A percentile compares a stretch with the other conserved stretches of the same genome.
phyloP scores from a whole-genome alignment of 2,329 filamentous ascomycete genomes.

The Cladosporium halotolerans region DNA sequence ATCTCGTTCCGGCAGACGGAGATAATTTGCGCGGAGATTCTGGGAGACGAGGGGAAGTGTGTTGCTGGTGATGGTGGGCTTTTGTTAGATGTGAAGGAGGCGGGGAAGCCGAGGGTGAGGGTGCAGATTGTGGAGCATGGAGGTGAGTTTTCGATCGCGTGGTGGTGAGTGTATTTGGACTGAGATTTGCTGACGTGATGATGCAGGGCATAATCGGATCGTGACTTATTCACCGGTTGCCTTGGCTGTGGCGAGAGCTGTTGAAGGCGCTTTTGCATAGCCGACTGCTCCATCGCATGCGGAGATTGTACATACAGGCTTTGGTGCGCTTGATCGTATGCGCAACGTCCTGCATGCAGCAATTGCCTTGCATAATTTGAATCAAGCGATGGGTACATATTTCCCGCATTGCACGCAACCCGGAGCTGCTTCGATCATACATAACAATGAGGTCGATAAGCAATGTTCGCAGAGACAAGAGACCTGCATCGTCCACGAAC shows the following conservation, averaged over 20 bases:
- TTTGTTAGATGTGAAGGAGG: conserved; percentile 17
- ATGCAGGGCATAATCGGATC: conserved; percentile 63
- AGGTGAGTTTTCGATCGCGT: conserved; percentile 24
- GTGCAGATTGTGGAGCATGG: conserved; percentile 41
- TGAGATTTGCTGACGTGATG: background rate
- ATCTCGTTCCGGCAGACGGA: conserved; percentile 70
- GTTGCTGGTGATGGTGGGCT: conserved; percentile 28
- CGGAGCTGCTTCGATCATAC: too few relatives aligned
- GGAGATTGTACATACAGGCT: too few relatives aligned
- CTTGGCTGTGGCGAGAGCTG: conserved; percentile 60
- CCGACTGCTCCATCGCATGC: background rate
- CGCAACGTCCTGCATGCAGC: too few relatives aligned
- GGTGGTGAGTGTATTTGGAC: too few relatives aligned
- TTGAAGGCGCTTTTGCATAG: conserved; percentile 37
- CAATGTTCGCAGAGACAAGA: too few relatives aligned
- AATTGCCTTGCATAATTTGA: too few relatives aligned
- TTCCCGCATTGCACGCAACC: too few relatives aligned
- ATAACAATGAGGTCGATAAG: too few relatives aligned
- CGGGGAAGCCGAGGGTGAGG: conserved; percentile 30
- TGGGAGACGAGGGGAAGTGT: conserved; percentile 40
- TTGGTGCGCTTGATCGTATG: too few relatives aligned
- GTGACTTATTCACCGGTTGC: conserved; percentile 59
- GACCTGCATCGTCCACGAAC: too few relatives aligned
- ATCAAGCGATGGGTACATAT: too few relatives aligned
- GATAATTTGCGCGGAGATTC: conserved; percentile 55